phyloP scores from a whole-genome alignment of 805 yeast genomes.

The Candida alai region DNA sequence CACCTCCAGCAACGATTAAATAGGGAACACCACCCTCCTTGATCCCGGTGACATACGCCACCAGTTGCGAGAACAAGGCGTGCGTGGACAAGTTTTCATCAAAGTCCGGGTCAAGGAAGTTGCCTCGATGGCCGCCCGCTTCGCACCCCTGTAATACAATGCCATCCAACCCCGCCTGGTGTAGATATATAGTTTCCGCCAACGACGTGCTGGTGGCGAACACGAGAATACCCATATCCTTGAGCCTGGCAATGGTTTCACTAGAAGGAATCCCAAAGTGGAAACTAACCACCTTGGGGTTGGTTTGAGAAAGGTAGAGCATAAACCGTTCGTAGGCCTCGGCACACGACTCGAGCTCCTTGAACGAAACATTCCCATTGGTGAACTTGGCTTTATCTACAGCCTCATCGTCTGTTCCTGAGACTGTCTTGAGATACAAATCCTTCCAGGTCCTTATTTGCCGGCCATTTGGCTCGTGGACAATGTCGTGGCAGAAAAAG shows the following conservation, averaged over 20 bases:
- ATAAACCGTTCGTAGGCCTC: conserved; percentile 15
- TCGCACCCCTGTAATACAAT: conserved; percentile 55
- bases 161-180: conserved; percentile 40
- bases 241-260: conserved; percentile 28
- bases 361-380: conserved; percentile 26
- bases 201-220: conserved; percentile 47
- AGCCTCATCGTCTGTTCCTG: conserved; percentile 6
- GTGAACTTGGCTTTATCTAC: conserved; percentile 11
- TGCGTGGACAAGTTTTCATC: conserved; percentile 37
- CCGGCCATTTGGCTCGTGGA: conserved; percentile 16
- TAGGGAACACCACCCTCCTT: conserved; percentile 1
- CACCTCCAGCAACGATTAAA: conserved; percentile 53
- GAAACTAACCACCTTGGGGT: conserved; percentile 49
- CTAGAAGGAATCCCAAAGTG: conserved; percentile 48
- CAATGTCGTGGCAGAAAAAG: conserved; percentile 41
- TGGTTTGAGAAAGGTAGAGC: conserved; percentile 12
- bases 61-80: conserved; percentile 22
- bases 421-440: conserved; percentile 12
- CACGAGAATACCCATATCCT: conserved; percentile 35
- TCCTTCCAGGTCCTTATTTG: conserved; percentile 22
- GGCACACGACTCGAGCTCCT: conserved; percentile 23
- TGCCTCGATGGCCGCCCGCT: conserved; percentile 67
- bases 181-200: conserved; percentile 34
- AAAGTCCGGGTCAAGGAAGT: conserved; percentile 24
- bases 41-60: conserved; percentile 6